These are phyloP conservation scores for Xylaria sp. DNA, from an alignment of 2,329 filamentous ascomycete genomes.

Conservation along the genomic window DNA sequence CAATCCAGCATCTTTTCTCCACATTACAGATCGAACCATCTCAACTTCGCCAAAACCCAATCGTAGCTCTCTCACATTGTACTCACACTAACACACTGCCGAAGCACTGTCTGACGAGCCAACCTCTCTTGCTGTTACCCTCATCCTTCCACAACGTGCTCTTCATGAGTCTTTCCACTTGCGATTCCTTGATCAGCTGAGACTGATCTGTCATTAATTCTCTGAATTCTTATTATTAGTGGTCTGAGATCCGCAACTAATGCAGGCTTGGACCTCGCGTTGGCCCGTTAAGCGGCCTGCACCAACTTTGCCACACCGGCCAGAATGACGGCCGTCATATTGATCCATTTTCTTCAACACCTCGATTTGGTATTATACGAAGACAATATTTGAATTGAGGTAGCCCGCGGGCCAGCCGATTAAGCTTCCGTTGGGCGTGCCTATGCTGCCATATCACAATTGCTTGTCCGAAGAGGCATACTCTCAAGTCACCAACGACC, in stretches of 20 bases:
- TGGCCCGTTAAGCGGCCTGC: slow-evolving; percentile 39
- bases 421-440: neutral
- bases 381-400: slow-evolving; percentile 20
- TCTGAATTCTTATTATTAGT: slow-evolving; percentile 4
- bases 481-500: slow-evolving; percentile 1
- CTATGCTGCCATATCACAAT: slow-evolving; percentile 3
- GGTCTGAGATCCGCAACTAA: slow-evolving; percentile 29
- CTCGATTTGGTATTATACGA: slow-evolving; percentile 33
- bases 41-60: neutral
- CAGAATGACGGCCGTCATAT: slow-evolving; percentile 11
- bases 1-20: slow-evolving; percentile 9
- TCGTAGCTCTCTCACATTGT: slow-evolving; percentile 2
- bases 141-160: neutral
- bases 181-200: slow-evolving; percentile 7
- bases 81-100: neutral
- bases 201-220: slow-evolving; percentile 13
- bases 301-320: slow-evolving; percentile 37
- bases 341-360: slow-evolving; percentile 30
- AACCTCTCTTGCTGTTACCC: slow-evolving; percentile 9
- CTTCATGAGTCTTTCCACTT: slow-evolving; percentile 20
- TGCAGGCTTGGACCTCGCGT: slow-evolving; percentile 31
- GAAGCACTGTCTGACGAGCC: neutral
- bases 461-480: slow-evolving; percentile 16
- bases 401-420: slow-evolving; percentile 15
- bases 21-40: neutral